Conservation (phyloP, 306 rosid species). For the Mimosa bimucronata region DNA sequence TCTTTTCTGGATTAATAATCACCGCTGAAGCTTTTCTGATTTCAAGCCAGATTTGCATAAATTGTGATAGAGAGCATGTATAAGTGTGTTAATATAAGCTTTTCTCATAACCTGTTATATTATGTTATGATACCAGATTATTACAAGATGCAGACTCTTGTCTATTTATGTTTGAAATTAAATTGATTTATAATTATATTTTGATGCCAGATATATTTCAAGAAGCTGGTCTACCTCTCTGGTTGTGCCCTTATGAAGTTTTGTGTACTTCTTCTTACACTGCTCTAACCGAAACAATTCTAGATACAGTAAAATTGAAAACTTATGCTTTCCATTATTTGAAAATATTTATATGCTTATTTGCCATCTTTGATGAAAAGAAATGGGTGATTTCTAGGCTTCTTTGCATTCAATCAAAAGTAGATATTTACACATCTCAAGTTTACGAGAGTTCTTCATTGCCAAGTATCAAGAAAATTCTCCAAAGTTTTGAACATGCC, state of each 20-base stretch:
- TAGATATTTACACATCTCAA: constrained; percentile 76
- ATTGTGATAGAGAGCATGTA: no score
- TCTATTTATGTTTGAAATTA: constrained; percentile 35
- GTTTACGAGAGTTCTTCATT: constrained; percentile 89
- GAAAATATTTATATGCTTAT: constrained; percentile 8
- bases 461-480: constrained; percentile 93
- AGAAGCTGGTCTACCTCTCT: constrained; percentile 99
- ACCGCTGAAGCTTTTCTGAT: no score
- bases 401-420: constrained; percentile 95
- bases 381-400: no score
- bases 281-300: constrained; percentile 96
- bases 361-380: constrained; percentile 10
- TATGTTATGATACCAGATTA: constrained; percentile 23
- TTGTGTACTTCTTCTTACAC: constrained; percentile 94
- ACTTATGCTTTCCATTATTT: constrained; percentile 37
- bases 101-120: no score
- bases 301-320: constrained; percentile 82
- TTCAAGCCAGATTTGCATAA: no score
- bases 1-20: no score
- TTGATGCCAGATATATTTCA: constrained; percentile 89
- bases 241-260: constrained; percentile 98
- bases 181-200: constrained; percentile 46
- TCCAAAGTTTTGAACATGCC: constrained; percentile 95
- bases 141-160: constrained; percentile 31
- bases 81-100: no score